A percentile compares a stretch with the other conserved stretches of the same genome.
Conservation (phyloP, 768 basidiomycete species). For the Trametopsis cervina region DNA sequence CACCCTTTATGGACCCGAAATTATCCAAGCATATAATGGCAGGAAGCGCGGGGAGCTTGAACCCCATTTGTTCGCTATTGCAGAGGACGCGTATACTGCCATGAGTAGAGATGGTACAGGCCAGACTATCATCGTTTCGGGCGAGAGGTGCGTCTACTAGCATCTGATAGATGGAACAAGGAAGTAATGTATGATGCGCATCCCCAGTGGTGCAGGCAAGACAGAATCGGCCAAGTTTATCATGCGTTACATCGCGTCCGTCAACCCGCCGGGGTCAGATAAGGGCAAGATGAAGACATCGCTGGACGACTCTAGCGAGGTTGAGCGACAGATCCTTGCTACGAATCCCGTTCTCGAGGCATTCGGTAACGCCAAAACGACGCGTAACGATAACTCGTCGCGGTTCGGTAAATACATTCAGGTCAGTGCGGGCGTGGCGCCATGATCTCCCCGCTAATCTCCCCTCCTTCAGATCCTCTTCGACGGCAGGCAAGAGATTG, state of each 20-base stretch:
- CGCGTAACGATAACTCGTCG: slow-evolving; percentile 97
- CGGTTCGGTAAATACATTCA: slow-evolving; percentile 99
- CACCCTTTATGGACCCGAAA: slow-evolving; percentile 92
- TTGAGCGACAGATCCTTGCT: slow-evolving; percentile 94
- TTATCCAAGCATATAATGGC: slow-evolving; percentile 95
- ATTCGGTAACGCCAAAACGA: slow-evolving; percentile 99
- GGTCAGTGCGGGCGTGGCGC: slow-evolving; percentile 36
- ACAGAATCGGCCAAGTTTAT: slow-evolving; percentile 99
- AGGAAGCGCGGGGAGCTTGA: slow-evolving; percentile 90
- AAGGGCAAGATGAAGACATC: slow-evolving; percentile 66
- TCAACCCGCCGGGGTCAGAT: slow-evolving; percentile 72
- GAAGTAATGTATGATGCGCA: too few species aligned
- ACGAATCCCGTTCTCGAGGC: slow-evolving; percentile 99
- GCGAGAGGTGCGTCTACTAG: slow-evolving; percentile 87
- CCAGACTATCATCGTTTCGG: slow-evolving; percentile 98
- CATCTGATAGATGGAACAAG: too few species aligned
- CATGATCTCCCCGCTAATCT: slow-evolving; percentile 1
- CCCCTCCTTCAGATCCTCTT: slow-evolving; percentile 76
- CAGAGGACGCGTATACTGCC: slow-evolving; percentile 96
- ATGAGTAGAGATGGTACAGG: slow-evolving; percentile 93
- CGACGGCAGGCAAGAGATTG: slow-evolving; percentile 92
- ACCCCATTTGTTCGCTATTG: slow-evolving; percentile 97
- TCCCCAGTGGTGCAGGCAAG: slow-evolving; percentile 89
- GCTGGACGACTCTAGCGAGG: slow-evolving; percentile 85
- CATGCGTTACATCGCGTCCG: slow-evolving; percentile 97